Conservation (phyloP, 495 filamentous ascomycete species). For the Chaetomium tenue region DNA sequence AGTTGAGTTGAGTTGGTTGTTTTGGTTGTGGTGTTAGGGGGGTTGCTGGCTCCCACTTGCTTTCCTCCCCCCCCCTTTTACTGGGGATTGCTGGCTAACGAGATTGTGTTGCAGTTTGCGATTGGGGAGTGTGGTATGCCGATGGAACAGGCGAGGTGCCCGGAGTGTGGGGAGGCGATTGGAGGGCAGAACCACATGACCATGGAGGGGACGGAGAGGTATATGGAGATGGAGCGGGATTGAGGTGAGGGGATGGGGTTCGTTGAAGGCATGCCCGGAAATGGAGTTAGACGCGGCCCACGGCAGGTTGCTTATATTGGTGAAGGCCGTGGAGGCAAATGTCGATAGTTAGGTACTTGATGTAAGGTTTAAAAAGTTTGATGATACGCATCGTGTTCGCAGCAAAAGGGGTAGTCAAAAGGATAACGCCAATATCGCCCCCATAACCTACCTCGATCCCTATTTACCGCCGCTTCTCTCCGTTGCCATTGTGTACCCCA, state of each 20-base stretch:
- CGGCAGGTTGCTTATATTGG: too few species aligned
- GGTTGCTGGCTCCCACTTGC: too few species aligned
- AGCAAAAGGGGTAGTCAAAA: too few species aligned
- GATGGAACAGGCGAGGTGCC: slow-evolving; percentile 60
- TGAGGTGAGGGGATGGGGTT: background rate
- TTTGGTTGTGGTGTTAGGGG: background rate
- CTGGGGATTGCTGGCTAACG: slow-evolving; percentile 1
- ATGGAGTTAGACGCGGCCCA: too few species aligned
- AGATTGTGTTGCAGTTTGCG: slow-evolving; percentile 51
- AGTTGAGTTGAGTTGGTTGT: background rate
- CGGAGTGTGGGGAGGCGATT: slow-evolving; percentile 61
- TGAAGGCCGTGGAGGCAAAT: too few species aligned
- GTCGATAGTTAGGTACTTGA: too few species aligned
- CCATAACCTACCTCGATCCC: background rate
- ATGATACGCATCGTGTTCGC: too few species aligned
- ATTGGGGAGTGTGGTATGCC: slow-evolving; percentile 72
- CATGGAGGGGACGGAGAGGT: slow-evolving; percentile 5
- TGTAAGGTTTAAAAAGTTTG: too few species aligned
- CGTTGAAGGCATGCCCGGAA: background rate
- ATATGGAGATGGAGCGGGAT: slow-evolving; percentile 13
- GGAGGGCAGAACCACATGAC: slow-evolving; percentile 55
- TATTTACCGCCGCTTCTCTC: background rate
- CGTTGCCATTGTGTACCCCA: background rate
- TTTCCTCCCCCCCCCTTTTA: background rate
- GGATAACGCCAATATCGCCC: too few species aligned